Conservation (phyloP, 192 early-diverging fungal species). For the Irineochytrium annulatum region DNA sequence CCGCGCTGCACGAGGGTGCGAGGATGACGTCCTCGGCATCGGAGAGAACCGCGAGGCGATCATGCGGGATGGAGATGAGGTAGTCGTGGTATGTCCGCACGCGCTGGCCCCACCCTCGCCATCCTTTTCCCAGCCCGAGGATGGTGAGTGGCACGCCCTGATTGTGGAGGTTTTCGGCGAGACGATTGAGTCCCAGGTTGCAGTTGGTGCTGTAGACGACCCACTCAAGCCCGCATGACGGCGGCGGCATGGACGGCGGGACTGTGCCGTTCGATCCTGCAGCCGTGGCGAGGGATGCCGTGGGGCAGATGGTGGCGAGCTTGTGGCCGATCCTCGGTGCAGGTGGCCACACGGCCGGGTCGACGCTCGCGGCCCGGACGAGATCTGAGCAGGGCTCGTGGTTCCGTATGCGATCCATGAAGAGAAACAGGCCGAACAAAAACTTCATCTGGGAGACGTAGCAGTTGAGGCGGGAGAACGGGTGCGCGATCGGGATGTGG, state of each 20-base stretch:
- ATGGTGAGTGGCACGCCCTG: slow-evolving; percentile 19
- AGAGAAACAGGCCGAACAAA: not conserved
- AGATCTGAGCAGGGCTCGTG: not conserved
- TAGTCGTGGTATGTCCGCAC: slow-evolving; percentile 26
- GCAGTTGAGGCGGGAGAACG: too few relatives aligned
- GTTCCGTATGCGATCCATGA: not conserved
- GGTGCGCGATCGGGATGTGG: too few relatives aligned
- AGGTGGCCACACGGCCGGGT: not conserved
- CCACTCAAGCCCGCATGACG: slow-evolving; percentile 21
- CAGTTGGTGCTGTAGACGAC: slow-evolving; percentile 22
- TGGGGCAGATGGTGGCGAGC: too few relatives aligned
- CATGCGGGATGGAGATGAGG: slow-evolving; percentile 1
- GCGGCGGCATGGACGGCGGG: not conserved
- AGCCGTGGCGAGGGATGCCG: too few relatives aligned
- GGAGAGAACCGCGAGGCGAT: slow-evolving; percentile 13
- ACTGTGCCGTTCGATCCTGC: not conserved
- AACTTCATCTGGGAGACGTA: slow-evolving; percentile 1
- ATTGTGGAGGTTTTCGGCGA: slow-evolving; percentile 1
- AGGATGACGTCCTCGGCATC: slow-evolving; percentile 30
- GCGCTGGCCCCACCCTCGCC: slow-evolving; percentile 26
- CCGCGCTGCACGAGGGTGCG: not conserved
- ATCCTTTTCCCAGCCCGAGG: slow-evolving; percentile 14
- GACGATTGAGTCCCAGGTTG: slow-evolving; percentile 16
- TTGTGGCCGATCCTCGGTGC: not conserved
- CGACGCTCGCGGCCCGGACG: not conserved